These are phyloP conservation scores for slime mould (Dictyostelium discoideum) DNA, from an alignment of 78 protist genomes.

Conservation along the genomic window DNA sequence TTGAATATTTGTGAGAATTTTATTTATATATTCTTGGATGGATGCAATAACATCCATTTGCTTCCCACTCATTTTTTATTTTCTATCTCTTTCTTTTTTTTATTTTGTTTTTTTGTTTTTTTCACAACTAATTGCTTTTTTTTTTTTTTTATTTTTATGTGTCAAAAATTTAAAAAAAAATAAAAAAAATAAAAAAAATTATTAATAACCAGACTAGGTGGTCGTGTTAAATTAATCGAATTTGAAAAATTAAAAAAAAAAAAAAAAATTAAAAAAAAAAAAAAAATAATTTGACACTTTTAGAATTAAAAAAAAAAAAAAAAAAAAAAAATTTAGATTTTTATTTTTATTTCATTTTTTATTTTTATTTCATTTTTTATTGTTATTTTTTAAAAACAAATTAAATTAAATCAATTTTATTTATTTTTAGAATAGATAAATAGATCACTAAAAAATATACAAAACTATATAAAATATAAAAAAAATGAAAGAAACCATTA, in stretches of 20 bases:
- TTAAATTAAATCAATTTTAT: too few species aligned
- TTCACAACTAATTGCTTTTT: neutral
- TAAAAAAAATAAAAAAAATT: neutral
- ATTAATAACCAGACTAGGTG: neutral
- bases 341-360: too few species aligned
- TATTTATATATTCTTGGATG: slow-evolving; percentile 88
- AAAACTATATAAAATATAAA: too few species aligned
- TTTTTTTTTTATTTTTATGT: neutral
- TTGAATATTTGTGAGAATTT: slow-evolving; percentile 53
- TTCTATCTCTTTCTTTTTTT: neutral
- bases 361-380: too few species aligned
- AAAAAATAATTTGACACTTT: neutral
- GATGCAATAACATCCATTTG: slow-evolving; percentile 85
- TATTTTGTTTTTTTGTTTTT: neutral
- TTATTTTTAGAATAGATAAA: too few species aligned
- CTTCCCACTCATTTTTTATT: neutral
- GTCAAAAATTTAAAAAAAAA: neutral
- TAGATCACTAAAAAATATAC: too few species aligned
- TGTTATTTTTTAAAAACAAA: too few species aligned
- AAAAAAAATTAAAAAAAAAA: too few species aligned
- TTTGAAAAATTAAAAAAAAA: neutral
- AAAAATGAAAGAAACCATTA: too few species aligned
- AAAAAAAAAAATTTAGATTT: too few species aligned
- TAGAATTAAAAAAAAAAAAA: too few species aligned
- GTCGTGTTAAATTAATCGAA: neutral